Conservation (phyloP, 2,329 filamentous ascomycete genomes). For the Mycosphaerella arachidis region DNA sequence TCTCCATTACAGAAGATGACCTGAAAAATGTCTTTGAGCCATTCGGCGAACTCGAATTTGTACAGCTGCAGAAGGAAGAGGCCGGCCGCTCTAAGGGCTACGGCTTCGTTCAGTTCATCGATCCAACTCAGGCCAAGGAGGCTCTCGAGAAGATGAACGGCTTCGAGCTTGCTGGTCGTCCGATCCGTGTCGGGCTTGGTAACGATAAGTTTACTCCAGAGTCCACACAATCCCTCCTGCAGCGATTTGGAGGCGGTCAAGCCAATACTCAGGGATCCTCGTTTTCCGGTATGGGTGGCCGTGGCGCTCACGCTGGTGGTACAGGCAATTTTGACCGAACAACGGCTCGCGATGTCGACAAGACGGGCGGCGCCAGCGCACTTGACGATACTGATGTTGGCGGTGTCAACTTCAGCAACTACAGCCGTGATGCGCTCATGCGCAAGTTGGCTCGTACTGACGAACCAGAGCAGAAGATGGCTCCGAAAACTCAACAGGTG, state of each 20-base stretch:
- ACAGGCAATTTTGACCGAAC: constrained; percentile 80
- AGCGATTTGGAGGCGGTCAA: constrained; percentile 66
- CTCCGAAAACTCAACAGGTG: constrained; percentile 34
- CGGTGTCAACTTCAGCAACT: constrained; percentile 99
- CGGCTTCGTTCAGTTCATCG: constrained; percentile 79
- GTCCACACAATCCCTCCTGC: constrained; percentile 85
- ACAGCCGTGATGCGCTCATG: constrained; percentile 97
- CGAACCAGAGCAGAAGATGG: constrained; percentile 68
- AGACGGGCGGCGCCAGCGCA: constrained; percentile 81
- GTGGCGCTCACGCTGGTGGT: constrained; percentile 74
- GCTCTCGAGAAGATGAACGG: constrained; percentile 99
- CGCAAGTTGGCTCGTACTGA: constrained; percentile 95
- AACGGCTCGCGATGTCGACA: constrained; percentile 74
- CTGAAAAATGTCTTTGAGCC: constrained; percentile 95
- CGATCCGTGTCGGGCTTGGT: constrained; percentile 96
- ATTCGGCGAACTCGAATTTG: constrained; percentile 95
- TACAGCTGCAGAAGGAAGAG: constrained; percentile 96
- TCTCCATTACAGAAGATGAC: constrained; percentile 96
- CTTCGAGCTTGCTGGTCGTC: constrained; percentile 94
- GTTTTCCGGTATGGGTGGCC: constrained; percentile 85
- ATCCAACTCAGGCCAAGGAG: constrained; percentile 85
- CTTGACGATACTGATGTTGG: constrained; percentile 96
- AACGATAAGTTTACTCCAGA: constrained; percentile 99
- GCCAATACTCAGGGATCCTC: constrained; percentile 59
- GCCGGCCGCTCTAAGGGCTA: constrained; percentile 86